Percentiles rank a stretch among this genome's conserved stretches.
These are phyloP conservation scores for Fusarium bulbicola DNA, from an alignment of 2,329 filamentous ascomycete genomes.

Conservation along the genomic window DNA sequence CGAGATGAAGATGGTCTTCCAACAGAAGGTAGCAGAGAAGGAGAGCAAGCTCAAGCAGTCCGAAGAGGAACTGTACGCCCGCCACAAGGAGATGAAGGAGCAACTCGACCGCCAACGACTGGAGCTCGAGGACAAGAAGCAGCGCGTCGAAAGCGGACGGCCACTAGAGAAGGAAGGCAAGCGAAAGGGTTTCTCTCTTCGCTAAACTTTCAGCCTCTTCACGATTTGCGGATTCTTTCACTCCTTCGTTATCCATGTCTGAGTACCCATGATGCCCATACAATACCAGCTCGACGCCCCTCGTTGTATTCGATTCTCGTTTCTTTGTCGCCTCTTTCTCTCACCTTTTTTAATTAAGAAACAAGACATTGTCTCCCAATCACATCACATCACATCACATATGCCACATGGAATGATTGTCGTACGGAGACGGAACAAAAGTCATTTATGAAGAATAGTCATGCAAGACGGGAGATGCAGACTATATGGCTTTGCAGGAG, in stretches of 20 bases:
- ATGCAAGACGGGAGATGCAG: slow-evolving; percentile 46
- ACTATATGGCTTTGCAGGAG: slow-evolving; percentile 42
- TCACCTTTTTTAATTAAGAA: slow-evolving; percentile 52
- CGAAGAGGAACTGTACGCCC: slow-evolving; percentile 97
- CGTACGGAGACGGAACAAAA: slow-evolving; percentile 45
- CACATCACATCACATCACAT: slow-evolving; percentile 40
- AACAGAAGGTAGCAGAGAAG: slow-evolving; percentile 99
- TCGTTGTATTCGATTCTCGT: slow-evolving; percentile 58
- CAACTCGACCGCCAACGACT: slow-evolving; percentile 93
- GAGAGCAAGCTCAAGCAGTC: slow-evolving; percentile 99
- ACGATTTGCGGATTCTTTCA: slow-evolving; percentile 36
- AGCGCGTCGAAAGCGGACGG: slow-evolving; percentile 91
- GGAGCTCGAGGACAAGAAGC: slow-evolving; percentile 99
- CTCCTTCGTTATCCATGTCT: slow-evolving; percentile 62
- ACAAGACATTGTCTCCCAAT: slow-evolving; percentile 48
- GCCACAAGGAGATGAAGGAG: slow-evolving; percentile 99
- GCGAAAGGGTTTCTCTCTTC: slow-evolving; percentile 99
- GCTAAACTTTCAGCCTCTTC: slow-evolving; percentile 64
- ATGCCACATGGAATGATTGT: slow-evolving; percentile 47
- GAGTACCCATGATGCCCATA: slow-evolving; percentile 67
- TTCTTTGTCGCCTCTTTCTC: slow-evolving; percentile 50
- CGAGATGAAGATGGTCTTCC: slow-evolving; percentile 99
- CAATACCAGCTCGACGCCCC: slow-evolving; percentile 67
- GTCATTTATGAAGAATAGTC: slow-evolving; percentile 50
- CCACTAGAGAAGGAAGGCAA: slow-evolving; percentile 98